Evolutionary conservation across 805 yeast species (phyloP).

Genomic region (Saturnispora zaruensis): DNA sequence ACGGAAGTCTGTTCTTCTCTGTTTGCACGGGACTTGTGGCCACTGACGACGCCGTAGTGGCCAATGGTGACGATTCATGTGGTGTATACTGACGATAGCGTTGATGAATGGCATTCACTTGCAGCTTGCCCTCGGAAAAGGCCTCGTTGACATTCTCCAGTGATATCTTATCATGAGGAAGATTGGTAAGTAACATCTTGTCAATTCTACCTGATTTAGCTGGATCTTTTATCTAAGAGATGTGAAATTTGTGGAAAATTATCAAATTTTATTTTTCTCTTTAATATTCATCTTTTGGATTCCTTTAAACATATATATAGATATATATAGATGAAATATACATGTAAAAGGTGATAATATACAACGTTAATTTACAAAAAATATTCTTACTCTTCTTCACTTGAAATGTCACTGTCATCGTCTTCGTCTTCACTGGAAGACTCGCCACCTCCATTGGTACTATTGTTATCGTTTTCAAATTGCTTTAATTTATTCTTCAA

Average conservation of each 20-base stretch:
- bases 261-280: neutral
- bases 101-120: neutral
- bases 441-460: conserved; percentile 39
- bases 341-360: conserved; percentile 5
- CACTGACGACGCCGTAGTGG: conserved; percentile 1
- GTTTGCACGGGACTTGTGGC: neutral
- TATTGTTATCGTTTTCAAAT: conserved; percentile 39
- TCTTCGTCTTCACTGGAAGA: conserved; percentile 64
- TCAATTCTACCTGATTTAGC: too few relatives aligned
- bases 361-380: conserved; percentile 9
- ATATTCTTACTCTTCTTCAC: conserved; percentile 21
- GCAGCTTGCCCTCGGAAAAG: neutral
- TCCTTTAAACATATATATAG: conserved; percentile 2
- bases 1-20: neutral
- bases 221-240: neutral
- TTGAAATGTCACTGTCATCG: conserved; percentile 26
- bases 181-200: neutral
- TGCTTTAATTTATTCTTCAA: conserved; percentile 70
- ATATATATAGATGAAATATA: conserved; percentile 1
- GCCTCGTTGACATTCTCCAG: neutral
- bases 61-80: conserved; percentile 11
- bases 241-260: too few relatives aligned
- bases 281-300: neutral
- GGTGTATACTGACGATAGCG: conserved; percentile 7
- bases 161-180: neutral